phyloP scores from a whole-genome alignment of 2,329 filamentous ascomycete species.

The Incumbomyces lentus region DNA sequence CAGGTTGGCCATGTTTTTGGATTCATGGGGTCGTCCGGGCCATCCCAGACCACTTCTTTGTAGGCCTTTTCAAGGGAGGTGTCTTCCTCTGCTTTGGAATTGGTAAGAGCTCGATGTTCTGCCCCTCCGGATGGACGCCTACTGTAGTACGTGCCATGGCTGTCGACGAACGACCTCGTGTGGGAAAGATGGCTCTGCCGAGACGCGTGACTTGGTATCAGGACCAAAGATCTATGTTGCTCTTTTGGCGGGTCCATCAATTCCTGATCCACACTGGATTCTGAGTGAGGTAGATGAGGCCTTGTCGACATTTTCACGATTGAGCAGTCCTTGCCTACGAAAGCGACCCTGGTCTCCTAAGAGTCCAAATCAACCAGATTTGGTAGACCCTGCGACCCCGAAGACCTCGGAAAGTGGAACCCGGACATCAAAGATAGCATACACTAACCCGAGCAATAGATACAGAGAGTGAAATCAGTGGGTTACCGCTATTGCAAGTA shows the following conservation, averaged over 20 bases:
- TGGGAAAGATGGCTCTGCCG: constrained; percentile 11
- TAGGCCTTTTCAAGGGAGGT: constrained; percentile 6
- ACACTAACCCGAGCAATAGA: no score
- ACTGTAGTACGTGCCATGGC: constrained; percentile 16
- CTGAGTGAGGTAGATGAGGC: no score
- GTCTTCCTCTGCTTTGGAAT: constrained; percentile 4
- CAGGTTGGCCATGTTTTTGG: constrained; percentile 56
- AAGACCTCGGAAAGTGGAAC: no score
- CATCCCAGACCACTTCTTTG: constrained; percentile 61
- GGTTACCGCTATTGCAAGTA: no score
- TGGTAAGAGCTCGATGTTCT: constrained; percentile 7
- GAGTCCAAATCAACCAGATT: no score
- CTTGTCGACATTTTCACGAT: no score
- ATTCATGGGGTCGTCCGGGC: constrained; percentile 60
- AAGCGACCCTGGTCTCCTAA: no score
- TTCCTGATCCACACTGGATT: not conserved
- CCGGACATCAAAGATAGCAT: no score
- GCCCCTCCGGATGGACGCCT: constrained; percentile 6
- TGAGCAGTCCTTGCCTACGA: no score
- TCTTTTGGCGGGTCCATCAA: not conserved
- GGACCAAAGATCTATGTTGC: constrained; percentile 6
- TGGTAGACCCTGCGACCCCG: no score
- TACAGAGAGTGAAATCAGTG: no score
- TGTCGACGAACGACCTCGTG: constrained; percentile 19
- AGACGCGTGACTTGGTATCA: constrained; percentile 8